A percentile compares a stretch with the other conserved stretches of the same genome.
These are phyloP conservation scores for Spathaspora sp. DNA, from an alignment of 1,139 yeast genomes.

Conservation along the genomic window DNA sequence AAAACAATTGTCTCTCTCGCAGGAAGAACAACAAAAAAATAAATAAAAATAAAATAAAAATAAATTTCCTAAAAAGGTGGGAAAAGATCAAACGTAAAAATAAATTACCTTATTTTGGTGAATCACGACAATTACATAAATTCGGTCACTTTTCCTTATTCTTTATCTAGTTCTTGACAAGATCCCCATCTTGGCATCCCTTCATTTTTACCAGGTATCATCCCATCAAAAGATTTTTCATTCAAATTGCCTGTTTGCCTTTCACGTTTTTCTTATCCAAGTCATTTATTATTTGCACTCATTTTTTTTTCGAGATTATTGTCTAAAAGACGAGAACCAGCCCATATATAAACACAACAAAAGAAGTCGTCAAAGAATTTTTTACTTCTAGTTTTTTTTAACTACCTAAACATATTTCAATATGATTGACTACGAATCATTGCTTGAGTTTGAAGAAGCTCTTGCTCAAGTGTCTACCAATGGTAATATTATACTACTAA, in stretches of 20 bases:
- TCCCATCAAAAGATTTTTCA: not conserved
- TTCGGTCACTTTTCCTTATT: not conserved
- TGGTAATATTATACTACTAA: conserved; percentile 26
- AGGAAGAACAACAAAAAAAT: too few species aligned
- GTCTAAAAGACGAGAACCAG: not conserved
- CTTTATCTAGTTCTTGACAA: not conserved
- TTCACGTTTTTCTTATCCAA: not conserved
- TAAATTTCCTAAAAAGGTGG: not conserved
- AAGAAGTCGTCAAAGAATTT: too few species aligned
- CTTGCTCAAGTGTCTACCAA: conserved; percentile 23
- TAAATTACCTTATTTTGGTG: not conserved
- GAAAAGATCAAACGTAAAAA: not conserved
- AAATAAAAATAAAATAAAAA: too few species aligned
- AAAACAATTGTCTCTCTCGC: too few species aligned
- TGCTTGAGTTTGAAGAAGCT: conserved; percentile 46
- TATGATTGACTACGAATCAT: conserved; percentile 32
- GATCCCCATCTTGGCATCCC: too few species aligned
- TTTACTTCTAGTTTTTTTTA: not conserved
- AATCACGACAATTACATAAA: not conserved
- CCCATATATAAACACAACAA: not conserved
- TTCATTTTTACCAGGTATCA: not conserved
- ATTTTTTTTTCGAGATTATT: not conserved
- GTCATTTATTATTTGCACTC: conserved; percentile 1
- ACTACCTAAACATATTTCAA: not conserved
- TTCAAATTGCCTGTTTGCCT: not conserved